Evolutionary conservation across 2,329 filamentous ascomycete species (phyloP).

Genomic region (Metarhizium anisopliae): DNA sequence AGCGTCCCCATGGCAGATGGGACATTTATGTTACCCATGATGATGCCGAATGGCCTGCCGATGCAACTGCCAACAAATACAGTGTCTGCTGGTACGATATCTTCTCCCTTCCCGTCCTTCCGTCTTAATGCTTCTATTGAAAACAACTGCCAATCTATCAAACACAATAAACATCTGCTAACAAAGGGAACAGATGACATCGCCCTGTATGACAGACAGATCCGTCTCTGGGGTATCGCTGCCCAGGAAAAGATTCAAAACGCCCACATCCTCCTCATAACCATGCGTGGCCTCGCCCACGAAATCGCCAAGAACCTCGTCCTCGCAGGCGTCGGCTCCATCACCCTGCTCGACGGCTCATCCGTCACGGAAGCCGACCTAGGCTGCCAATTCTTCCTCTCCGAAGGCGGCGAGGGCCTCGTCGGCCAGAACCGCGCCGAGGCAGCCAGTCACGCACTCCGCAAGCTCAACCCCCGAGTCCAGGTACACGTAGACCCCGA

Average conservation of each 20-base stretch:
- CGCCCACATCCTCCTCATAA: constrained; percentile 83
- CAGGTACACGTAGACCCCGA: constrained; percentile 60
- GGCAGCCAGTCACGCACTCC: constrained; percentile 68
- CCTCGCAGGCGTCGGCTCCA: constrained; percentile 79
- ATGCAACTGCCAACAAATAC: constrained; percentile 12
- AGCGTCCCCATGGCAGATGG: constrained; percentile 17
- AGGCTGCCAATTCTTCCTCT: constrained; percentile 75
- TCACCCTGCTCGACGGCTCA: constrained; percentile 80
- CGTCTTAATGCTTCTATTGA: too few relatives aligned
- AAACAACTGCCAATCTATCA: neutral
- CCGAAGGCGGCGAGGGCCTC: constrained; percentile 46
- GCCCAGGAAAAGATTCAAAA: constrained; percentile 88
- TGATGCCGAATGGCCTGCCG: constrained; percentile 19
- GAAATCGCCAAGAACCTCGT: constrained; percentile 98
- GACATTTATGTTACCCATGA: constrained; percentile 21
- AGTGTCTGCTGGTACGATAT: constrained; percentile 25
- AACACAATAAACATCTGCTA: neutral
- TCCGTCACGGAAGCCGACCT: constrained; percentile 70
- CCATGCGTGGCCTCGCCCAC: constrained; percentile 77
- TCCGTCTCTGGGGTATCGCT: constrained; percentile 92
- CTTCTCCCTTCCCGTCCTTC: too few relatives aligned
- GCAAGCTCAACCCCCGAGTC: constrained; percentile 85
- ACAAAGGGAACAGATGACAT: constrained; percentile 63
- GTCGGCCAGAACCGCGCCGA: constrained; percentile 78
- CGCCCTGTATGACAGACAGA: constrained; percentile 93